Evolutionary conservation across 1,284 basidiomycete species (phyloP), one percentile per base, ranked within the genome.

Genomic region (Microbotryomycetes sp.): DNA sequence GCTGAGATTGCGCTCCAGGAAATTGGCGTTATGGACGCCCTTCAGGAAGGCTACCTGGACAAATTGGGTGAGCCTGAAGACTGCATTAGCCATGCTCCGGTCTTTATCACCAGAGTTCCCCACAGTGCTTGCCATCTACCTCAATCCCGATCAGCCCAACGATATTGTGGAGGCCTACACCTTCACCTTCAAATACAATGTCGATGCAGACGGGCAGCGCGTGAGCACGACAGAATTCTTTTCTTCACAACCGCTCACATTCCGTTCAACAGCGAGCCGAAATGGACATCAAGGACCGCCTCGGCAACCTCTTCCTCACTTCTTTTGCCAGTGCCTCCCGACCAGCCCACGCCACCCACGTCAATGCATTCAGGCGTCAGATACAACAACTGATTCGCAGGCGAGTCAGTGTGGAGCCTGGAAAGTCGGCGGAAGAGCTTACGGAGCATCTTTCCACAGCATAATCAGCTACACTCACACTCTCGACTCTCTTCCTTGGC

Each of bases 401-500:
- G 68, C 66, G 16, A 23, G 49, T 21, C 46, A 54, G 23, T 56
- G 58, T 52, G 50, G 31, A n/a, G 54, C 57, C 23, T n/a, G 57
- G 4, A n/a, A n/a, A n/a, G 7, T 29, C 45, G 27, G 28, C 51
- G 16, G 24, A 48, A 47, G 21, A 31, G 45, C 13, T 31, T 46
- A 45, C 50, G 59, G 45, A 59, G 28, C 9, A 3, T 15, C 35
- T 52, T 2, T 15, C 5, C 88, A 84, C 75, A 85, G 83, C 2
- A 76, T 90, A 26, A 85, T 90, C 52, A 81, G 84, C 65, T 83
- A 83, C 15, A 87, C 85, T 52, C 83, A 83, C 53, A 82, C 85
- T 54, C 86, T 90, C 83, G 86, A 89, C 57, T 76, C 80, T 26
- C 76, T 90, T 30, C 88, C 88, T 18, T 84, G 88, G 85, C 72